Evolutionary conservation across 257 asterid species (phyloP).

Genomic region (Capsicum chinense): DNA sequence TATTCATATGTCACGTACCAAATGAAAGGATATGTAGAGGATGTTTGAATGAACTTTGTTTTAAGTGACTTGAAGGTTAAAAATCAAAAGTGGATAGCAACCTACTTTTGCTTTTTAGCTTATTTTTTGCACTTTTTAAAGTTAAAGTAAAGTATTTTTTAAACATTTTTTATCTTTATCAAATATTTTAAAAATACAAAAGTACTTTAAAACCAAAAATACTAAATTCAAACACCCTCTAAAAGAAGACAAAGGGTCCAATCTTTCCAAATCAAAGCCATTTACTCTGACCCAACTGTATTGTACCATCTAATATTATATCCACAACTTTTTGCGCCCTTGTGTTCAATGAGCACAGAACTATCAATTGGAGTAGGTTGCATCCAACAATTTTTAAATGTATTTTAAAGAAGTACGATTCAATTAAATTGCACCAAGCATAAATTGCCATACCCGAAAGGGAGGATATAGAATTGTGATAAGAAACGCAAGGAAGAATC

Average conservation of each 20-base stretch:
- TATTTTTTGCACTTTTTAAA: too few species aligned
- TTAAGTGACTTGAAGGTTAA: too few species aligned
- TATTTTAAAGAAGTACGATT: not conserved
- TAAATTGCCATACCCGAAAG: not conserved
- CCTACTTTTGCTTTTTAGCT: too few species aligned
- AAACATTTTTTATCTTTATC: too few species aligned
- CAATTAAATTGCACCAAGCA: not conserved
- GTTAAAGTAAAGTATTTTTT: too few species aligned
- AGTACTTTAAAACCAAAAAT: too few species aligned
- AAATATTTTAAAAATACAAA: too few species aligned
- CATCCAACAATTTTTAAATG: not conserved
- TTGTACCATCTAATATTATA: not conserved
- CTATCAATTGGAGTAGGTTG: not conserved
- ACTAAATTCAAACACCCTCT: too few species aligned
- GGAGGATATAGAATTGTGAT: not conserved
- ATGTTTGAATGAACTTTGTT: too few species aligned
- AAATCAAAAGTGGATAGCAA: too few species aligned
- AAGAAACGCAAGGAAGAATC: not conserved
- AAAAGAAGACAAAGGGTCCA: not conserved
- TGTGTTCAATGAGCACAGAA: not conserved
- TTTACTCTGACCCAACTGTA: not conserved
- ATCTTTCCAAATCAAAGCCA: not conserved
- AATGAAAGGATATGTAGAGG: too few species aligned
- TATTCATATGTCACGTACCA: too few species aligned
- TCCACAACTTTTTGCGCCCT: not conserved